A percentile compares a stretch with the other conserved stretches of the same genome.
These are phyloP conservation scores for Diplodia seriata DNA, from an alignment of 2,329 filamentous ascomycete genomes.

Conservation along the genomic window DNA sequence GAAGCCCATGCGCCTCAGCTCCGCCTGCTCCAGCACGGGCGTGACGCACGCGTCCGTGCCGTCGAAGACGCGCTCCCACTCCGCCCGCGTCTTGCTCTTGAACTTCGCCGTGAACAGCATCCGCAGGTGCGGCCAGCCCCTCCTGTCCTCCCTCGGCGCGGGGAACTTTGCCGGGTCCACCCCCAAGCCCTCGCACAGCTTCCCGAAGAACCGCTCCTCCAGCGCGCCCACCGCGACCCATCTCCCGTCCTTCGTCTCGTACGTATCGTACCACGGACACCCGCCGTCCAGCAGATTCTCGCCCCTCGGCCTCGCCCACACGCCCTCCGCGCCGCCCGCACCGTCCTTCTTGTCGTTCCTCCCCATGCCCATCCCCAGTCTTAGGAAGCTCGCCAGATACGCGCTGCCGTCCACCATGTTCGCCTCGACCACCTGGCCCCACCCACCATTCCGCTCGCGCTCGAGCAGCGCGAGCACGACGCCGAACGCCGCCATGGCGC, in stretches of 20 bases:
- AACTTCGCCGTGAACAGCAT: conserved; percentile 69
- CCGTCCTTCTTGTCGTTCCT: no score
- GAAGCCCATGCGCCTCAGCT: conserved; percentile 69
- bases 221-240: conserved; percentile 88
- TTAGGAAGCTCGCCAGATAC: conserved; percentile 79
- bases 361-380: conserved; percentile 50
- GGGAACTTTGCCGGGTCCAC: conserved; percentile 58
- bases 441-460: conserved; percentile 64
- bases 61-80: conserved; percentile 89
- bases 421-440: conserved; percentile 88
- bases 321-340: conserved; percentile 52
- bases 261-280: conserved; percentile 87
- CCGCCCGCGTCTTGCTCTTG: conserved; percentile 69
- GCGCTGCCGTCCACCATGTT: conserved; percentile 94
- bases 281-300: conserved; percentile 83
- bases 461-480: conserved; percentile 80
- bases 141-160: conserved; percentile 63
- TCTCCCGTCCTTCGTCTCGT: conserved; percentile 78
- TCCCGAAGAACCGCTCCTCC: conserved; percentile 83
- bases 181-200: conserved; percentile 70
- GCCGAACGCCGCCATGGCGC: conserved; percentile 80
- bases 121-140: conserved; percentile 72
- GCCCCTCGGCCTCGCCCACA: conserved; percentile 71
- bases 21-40: conserved; percentile 78
- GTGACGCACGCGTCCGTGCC: conserved; percentile 91